These are phyloP conservation scores for Mediolabrus comicus DNA, from an alignment of 108 stramenopile genomes.

Conservation along the genomic window DNA sequence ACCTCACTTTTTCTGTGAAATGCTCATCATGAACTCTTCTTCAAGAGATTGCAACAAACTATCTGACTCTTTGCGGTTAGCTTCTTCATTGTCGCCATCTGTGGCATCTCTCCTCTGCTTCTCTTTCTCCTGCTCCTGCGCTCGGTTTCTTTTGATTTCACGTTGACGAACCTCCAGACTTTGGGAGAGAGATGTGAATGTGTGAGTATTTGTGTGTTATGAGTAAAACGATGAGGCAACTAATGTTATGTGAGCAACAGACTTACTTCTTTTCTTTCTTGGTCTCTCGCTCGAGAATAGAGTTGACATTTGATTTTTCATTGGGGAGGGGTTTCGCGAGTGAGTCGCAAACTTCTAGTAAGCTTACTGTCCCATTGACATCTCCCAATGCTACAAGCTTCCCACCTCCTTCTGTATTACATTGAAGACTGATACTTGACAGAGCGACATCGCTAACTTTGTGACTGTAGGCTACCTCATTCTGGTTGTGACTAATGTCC, in stretches of 20 bases:
- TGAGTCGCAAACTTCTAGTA: conserved; percentile 80
- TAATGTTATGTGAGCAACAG: no score
- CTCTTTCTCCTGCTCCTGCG: not conserved
- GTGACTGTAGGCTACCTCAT: conserved; percentile 86
- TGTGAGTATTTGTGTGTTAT: no score
- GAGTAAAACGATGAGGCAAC: no score
- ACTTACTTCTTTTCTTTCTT: conserved; percentile 88
- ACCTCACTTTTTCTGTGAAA: no score
- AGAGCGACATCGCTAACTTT: conserved; percentile 80
- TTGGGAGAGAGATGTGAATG: no score
- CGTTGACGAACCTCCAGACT: not conserved
- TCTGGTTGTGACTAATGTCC: conserved; percentile 87
- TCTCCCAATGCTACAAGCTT: conserved; percentile 87
- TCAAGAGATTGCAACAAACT: not conserved
- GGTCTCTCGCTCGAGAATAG: conserved; percentile 85
- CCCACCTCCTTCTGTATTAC: conserved; percentile 60
- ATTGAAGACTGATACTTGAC: conserved; percentile 71
- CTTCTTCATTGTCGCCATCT: not conserved
- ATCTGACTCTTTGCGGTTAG: not conserved
- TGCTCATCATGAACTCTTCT: not conserved
- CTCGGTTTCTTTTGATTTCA: no score
- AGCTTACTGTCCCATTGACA: conserved; percentile 77
- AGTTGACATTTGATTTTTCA: conserved; percentile 70
- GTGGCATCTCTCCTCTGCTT: not conserved
- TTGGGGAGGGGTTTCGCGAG: conserved; percentile 56